Percentiles rank a stretch among this genome's conserved stretches.
Conservation (phyloP, 1,139 yeast genomes). For the Taphrina betulina region DNA sequence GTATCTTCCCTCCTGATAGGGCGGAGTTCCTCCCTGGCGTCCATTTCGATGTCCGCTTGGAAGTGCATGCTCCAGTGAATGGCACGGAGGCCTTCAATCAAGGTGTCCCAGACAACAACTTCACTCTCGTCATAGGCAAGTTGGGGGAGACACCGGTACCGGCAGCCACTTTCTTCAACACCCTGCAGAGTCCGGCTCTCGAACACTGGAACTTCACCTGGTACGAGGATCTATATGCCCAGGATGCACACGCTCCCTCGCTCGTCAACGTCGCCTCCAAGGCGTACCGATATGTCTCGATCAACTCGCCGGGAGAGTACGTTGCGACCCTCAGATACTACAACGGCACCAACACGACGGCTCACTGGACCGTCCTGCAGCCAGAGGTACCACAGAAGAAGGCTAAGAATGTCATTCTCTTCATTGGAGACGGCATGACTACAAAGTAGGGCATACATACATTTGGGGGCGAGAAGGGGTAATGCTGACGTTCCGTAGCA, state of each 20-base stretch:
- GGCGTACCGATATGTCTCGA: conserved; percentile 18
- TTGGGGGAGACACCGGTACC: conserved; percentile 11
- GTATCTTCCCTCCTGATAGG: conserved; percentile 14
- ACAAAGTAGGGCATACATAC: conserved; percentile 10
- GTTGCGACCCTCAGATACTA: conserved; percentile 4
- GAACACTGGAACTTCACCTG: conserved; percentile 19
- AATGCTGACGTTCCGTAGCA: no score
- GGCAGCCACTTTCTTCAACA: conserved; percentile 10
- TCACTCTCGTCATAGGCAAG: conserved; percentile 7
- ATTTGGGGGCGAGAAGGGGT: no score
- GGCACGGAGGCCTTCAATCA: conserved; percentile 19
- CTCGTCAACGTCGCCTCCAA: conserved; percentile 15
- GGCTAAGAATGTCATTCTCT: conserved; percentile 18
- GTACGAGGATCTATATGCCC: conserved; percentile 21
- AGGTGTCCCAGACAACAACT: conserved; percentile 7
- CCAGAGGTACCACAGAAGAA: background rate
- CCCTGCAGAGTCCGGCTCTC: conserved; percentile 2
- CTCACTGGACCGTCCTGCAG: conserved; percentile 6
- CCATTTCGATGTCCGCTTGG: conserved; percentile 6
- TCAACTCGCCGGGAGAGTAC: conserved; percentile 12
- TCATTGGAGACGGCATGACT: conserved; percentile 24
- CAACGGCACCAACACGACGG: conserved; percentile 21
- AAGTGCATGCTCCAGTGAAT: conserved; percentile 17
- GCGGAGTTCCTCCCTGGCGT: conserved; percentile 19
- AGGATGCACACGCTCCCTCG: conserved; percentile 4